A percentile compares a stretch with the other conserved stretches of the same genome.
These are phyloP conservation scores for Didymellaceae sp. DNA, from an alignment of 2,329 filamentous ascomycete species.

Conservation along the genomic window DNA sequence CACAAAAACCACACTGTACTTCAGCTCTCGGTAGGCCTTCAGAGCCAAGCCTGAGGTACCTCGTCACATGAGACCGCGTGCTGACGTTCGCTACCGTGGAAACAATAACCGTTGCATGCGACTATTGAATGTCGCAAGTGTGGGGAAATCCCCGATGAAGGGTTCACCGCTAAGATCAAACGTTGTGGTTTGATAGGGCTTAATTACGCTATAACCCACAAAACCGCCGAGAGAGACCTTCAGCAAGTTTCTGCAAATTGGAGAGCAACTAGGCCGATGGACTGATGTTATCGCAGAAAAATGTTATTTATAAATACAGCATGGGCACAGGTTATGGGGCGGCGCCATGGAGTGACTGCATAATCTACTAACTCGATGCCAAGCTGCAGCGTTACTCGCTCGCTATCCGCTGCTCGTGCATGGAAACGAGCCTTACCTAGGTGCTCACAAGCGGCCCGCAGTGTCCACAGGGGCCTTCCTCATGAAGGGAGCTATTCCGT, in stretches of 20 bases:
- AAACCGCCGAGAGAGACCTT: not conserved
- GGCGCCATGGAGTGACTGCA: not conserved
- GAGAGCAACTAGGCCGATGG: not conserved
- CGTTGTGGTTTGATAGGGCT: not conserved
- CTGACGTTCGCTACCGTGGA: not conserved
- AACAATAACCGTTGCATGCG: not conserved
- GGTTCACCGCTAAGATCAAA: not conserved
- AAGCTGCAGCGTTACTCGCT: conserved; percentile 1
- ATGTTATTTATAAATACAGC: conserved; percentile 4
- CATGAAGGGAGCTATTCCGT: not conserved
- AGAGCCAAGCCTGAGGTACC: not conserved
- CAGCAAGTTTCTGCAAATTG: not conserved
- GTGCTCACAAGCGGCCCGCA: conserved; percentile 4
- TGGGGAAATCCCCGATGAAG: conserved; percentile 2
- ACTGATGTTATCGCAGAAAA: not conserved
- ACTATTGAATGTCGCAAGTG: conserved; percentile 3
- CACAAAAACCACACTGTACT: not conserved
- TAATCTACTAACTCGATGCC: conserved; percentile 1
- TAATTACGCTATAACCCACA: not conserved
- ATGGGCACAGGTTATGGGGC: not conserved
- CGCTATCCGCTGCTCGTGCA: not conserved
- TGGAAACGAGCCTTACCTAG: not conserved
- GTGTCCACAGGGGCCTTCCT: conserved; percentile 13
- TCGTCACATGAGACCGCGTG: conserved; percentile 2
- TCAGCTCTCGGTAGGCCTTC: not conserved